Conservation (phyloP, 2,329 filamentous ascomycete genomes). For the Penicillium occitanis region DNA sequence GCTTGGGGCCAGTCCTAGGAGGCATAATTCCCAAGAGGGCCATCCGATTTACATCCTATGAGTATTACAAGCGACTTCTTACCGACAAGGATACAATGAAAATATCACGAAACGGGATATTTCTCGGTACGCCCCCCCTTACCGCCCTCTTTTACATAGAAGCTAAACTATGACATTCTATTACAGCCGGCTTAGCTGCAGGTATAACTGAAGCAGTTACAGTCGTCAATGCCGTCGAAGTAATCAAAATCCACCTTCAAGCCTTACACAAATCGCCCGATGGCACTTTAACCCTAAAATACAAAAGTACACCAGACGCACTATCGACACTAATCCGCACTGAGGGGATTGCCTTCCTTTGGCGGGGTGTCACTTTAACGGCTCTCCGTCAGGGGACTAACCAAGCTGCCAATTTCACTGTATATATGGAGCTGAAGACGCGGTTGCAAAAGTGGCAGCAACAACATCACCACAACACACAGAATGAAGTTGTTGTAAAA, state of each 20-base stretch:
- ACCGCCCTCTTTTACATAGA: no score
- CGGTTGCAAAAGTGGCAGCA: slow-evolving; percentile 70
- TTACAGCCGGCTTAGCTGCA: slow-evolving; percentile 76
- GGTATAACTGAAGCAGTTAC: slow-evolving; percentile 97
- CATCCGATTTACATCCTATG: slow-evolving; percentile 96
- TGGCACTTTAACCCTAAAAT: slow-evolving; percentile 94
- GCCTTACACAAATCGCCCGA: slow-evolving; percentile 97
- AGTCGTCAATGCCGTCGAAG: slow-evolving; percentile 98
- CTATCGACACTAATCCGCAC: slow-evolving; percentile 89
- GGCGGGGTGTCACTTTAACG: slow-evolving; percentile 89
- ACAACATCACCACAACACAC: slow-evolving; percentile 47
- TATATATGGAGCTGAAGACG: slow-evolving; percentile 90
- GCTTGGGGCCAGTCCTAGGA: slow-evolving; percentile 91
- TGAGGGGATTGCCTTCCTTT: slow-evolving; percentile 82
- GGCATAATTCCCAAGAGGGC: slow-evolving; percentile 99
- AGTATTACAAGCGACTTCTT: slow-evolving; percentile 85
- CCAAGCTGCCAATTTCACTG: slow-evolving; percentile 98
- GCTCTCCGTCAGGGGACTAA: slow-evolving; percentile 93
- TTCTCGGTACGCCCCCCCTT: slow-evolving; percentile 49
- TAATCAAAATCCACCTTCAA: slow-evolving; percentile 97
- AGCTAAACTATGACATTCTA: background rate
- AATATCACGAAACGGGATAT: slow-evolving; percentile 70
- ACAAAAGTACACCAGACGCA: slow-evolving; percentile 84
- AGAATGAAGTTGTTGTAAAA: slow-evolving; percentile 40
- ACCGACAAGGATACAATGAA: slow-evolving; percentile 66